Evolutionary conservation across 2,329 filamentous ascomycete species (phyloP), one percentile per base, ranked within the genome.

Genomic region (Phialophora expanda): DNA sequence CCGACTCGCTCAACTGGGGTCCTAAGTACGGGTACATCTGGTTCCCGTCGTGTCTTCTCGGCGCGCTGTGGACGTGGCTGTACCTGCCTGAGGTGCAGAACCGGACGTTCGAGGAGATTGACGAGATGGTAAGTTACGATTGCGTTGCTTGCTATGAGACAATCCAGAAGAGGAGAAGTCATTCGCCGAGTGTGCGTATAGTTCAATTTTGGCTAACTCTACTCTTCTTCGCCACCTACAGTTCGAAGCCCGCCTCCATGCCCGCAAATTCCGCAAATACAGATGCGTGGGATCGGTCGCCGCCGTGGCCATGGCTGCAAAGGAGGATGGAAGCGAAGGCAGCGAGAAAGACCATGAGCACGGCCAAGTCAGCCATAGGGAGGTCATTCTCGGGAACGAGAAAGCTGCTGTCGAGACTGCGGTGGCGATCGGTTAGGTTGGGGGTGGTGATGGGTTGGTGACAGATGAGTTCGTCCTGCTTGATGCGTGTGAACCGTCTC

Each of bases 11-110:
- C 46, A 82, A 83, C 69, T 87, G 85, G 85, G 85, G 85, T 0
- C 85, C 85, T 0, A 82, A 82, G 65, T 86, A 87, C 60, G 81
- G 84, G 1, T 87, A 84, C 69, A 85, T 87, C 61, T 87, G 84
- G 84, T 79, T 59, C 12, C 67, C 67, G 26, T 67, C 66, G 22
- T 69, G 67, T 57, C 46, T 63, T 26, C 46, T 69, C 51, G 67
- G 62, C 24, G 67, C 65, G 6, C 24, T 66, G 38, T 69, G 67
- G 67, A 65, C 62, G 9, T 69, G 28, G 17, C 65, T 67, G 20
- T 86, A 78, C 74, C 74, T 86, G 0, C 84, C 84, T 0, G 84
- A 86, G 71, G 83, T 83, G 58, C 84, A 85, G 74, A 82, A 79
- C 55, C 79, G 82, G n/a, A 69, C 59, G 1, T 66, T 69, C 38